Conservation (phyloP, 345 rosid species). For the Excoecaria cochinchinensis region DNA sequence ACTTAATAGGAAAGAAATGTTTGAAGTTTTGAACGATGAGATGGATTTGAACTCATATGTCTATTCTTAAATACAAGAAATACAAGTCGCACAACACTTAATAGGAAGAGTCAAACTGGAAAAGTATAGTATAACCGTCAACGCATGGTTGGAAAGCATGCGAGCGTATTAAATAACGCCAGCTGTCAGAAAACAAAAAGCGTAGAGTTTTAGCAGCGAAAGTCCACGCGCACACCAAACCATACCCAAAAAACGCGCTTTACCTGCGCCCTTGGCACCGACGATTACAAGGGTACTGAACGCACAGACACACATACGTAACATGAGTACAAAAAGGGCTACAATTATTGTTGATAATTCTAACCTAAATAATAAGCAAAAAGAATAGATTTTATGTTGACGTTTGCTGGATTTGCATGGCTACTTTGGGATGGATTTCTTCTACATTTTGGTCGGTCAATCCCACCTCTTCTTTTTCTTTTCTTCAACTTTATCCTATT, state of each 20-base stretch:
- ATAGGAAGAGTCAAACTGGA: not conserved
- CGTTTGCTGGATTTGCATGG: not conserved
- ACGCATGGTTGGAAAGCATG: slow-evolving; percentile 38
- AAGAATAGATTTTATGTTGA: not conserved
- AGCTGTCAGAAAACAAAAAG: slow-evolving; percentile 2
- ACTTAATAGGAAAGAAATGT: too few relatives aligned
- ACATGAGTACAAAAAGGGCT: not conserved
- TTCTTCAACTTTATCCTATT: too few relatives aligned
- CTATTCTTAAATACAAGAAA: too few relatives aligned
- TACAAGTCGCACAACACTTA: too few relatives aligned
- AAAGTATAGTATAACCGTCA: slow-evolving; percentile 27
- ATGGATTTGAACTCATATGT: too few relatives aligned
- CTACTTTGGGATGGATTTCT: not conserved
- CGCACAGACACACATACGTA: not conserved
- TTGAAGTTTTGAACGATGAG: too few relatives aligned
- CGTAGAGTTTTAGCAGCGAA: too few relatives aligned
- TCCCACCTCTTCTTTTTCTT: not conserved
- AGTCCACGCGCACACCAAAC: not conserved
- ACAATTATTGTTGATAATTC: too few relatives aligned
- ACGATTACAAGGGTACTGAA: not conserved
- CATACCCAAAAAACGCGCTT: slow-evolving; percentile 7
- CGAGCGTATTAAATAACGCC: slow-evolving; percentile 38
- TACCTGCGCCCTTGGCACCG: not conserved
- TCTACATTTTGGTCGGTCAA: not conserved
- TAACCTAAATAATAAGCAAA: too few relatives aligned